Evolutionary conservation across 164 flowering plant species (phyloP), one percentile per base, ranked within the genome.

Genomic region (Brasenia schreberi): DNA sequence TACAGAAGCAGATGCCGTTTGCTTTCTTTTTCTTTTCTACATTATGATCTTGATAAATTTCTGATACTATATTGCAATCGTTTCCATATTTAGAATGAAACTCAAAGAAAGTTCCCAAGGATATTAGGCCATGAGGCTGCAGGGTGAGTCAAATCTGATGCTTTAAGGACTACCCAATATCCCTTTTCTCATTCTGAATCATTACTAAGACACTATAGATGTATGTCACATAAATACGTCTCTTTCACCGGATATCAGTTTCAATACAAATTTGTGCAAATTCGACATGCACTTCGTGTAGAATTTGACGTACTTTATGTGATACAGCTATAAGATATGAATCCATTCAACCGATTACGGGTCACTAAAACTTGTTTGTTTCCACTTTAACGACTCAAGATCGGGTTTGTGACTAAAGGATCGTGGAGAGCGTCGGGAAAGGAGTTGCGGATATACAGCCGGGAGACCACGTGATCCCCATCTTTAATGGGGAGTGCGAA

Each of bases 51-150:
- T 33, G 39, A 33, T 33, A 33, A 33, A 1, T 33, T 14, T 49
- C 56, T 49, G 12, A 49, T 14, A 49, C 39, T 33, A 33, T 33
- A 3, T 33, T 49, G 56, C 2, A 61, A 10, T 18, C 0, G 4
- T 12, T 4, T 43, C 64, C 44, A 45, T 3, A 3, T 42, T 7
- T 3, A 88, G 96, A 82, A 69, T 59, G 86, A 82, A 73, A 65
- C 78, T 27, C 88, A 87, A 19, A 66, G 76, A 62, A 82, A 73
- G 1, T 89, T 9, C 68, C 96, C 96, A 19, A 79, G 96, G 56
- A 84, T 89, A 45, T 70, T 89, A 4, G 92, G 96, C 65, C 96
- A 89, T 52, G 96, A 89, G 77, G 96, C 96, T 58, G 77, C 82
- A 5, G 96, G 96, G 96, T 89, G 74, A 68, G 65, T n/a, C 5